phyloP scores from a whole-genome alignment of 2,329 filamentous ascomycete genomes.

The Cladosporium oxysporum region DNA sequence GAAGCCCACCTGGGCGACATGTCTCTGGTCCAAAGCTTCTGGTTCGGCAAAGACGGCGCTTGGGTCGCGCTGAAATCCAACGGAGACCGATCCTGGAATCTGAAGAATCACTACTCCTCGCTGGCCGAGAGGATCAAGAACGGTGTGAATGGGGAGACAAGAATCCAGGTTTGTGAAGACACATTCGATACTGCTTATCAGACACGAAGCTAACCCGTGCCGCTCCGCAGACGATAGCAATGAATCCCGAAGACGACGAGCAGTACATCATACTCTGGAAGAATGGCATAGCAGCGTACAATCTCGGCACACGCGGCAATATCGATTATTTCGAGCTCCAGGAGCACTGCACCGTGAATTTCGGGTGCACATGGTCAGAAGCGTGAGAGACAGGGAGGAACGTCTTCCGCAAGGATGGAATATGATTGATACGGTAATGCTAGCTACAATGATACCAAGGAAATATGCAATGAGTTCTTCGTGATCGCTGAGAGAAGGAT shows the following conservation, averaged over 20 bases:
- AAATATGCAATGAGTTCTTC: neutral
- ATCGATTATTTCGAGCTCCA: constrained; percentile 15
- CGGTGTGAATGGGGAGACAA: constrained; percentile 9
- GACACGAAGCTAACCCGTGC: neutral
- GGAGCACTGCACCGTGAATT: constrained; percentile 13
- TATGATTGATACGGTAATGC: neutral
- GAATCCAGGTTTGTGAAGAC: neutral
- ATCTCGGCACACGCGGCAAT: neutral
- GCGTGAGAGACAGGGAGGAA: neutral
- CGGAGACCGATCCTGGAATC: constrained; percentile 15
- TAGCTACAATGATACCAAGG: neutral
- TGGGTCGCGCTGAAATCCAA: constrained; percentile 17
- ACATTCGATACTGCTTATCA: neutral
- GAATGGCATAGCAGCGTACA: constrained; percentile 18
- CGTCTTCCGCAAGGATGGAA: neutral
- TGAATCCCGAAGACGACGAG: constrained; percentile 19
- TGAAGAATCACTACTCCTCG: constrained; percentile 10
- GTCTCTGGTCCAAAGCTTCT: constrained; percentile 23
- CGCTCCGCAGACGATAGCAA: constrained; percentile 4
- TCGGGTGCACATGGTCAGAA: constrained; percentile 9
- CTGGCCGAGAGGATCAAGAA: constrained; percentile 12
- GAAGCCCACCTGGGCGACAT: constrained; percentile 11
- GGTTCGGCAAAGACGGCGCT: constrained; percentile 22
- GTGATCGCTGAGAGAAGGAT: no score
- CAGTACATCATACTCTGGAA: constrained; percentile 17